These are phyloP conservation scores for Coemansia sp. DNA, from an alignment of 192 early-diverging fungal species.

Conservation along the genomic window DNA sequence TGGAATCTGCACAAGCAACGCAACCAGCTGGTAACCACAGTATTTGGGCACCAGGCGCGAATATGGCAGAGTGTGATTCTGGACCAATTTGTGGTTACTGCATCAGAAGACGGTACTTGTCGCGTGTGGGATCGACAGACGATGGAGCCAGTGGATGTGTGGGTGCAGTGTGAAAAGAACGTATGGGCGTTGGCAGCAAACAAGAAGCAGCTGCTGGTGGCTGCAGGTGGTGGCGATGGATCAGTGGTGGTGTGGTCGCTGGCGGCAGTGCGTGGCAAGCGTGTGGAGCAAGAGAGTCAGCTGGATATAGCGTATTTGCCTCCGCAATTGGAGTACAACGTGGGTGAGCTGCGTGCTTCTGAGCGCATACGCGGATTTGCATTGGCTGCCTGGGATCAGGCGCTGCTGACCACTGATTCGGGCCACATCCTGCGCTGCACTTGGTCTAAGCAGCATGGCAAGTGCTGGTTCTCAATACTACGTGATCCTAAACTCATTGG, in stretches of 20 bases:
- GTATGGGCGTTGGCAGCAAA: constrained; percentile 77
- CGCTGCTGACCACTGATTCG: constrained; percentile 47
- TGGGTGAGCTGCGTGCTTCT: not conserved
- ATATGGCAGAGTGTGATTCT: constrained; percentile 77
- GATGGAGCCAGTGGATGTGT: not conserved
- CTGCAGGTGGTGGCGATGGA: constrained; percentile 79
- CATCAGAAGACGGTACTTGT: constrained; percentile 79
- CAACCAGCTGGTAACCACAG: constrained; percentile 18
- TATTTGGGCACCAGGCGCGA: constrained; percentile 73
- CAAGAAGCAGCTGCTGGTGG: constrained; percentile 50
- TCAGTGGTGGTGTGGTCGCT: constrained; percentile 75
- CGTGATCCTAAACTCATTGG: constrained; percentile 9
- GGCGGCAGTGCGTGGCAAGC: not conserved
- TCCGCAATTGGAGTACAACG: not conserved
- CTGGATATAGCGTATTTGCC: constrained; percentile 14
- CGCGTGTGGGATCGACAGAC: constrained; percentile 62
- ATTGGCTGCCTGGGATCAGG: constrained; percentile 15
- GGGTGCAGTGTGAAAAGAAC: constrained; percentile 68
- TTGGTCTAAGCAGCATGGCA: not conserved
- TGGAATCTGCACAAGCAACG: constrained; percentile 50
- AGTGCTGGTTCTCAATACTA: not conserved
- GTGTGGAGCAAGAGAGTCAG: not conserved
- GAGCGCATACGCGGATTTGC: constrained; percentile 58
- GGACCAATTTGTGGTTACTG: constrained; percentile 59
- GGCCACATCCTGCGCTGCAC: constrained; percentile 36